Percentiles rank a stretch among this genome's conserved stretches.
phyloP scores from a whole-genome alignment of 2,329 filamentous ascomycete species.

The Clarireedia hainanense region DNA sequence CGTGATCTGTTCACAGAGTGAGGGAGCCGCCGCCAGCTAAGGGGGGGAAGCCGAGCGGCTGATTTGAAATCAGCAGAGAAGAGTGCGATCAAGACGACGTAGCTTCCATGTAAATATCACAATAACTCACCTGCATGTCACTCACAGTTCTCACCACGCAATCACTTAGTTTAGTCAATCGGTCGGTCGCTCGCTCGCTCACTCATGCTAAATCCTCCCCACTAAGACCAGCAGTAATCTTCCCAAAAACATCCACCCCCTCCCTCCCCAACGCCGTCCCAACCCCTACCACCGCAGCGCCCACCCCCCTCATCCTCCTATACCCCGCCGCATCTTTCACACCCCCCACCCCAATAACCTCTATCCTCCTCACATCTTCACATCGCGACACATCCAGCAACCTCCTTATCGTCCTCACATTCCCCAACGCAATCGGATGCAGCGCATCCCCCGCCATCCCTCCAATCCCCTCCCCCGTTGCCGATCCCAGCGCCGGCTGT shows the following conservation, averaged over 20 bases:
- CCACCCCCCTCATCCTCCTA: constrained; percentile 56
- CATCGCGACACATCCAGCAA: constrained; percentile 43
- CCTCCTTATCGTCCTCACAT: constrained; percentile 58
- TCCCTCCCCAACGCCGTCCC: constrained; percentile 61
- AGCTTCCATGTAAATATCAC: too few relatives aligned
- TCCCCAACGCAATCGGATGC: constrained; percentile 67
- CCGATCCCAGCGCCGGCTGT: constrained; percentile 40
- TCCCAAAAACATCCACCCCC: constrained; percentile 54
- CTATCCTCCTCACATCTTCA: constrained; percentile 42
- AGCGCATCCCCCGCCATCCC: constrained; percentile 66
- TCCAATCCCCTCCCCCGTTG: constrained; percentile 50
- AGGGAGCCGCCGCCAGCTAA: too few relatives aligned
- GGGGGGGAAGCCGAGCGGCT: too few relatives aligned
- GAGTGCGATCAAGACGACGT: too few relatives aligned
- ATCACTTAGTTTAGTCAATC: too few relatives aligned
- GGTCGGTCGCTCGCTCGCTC: too few relatives aligned
- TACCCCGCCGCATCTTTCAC: constrained; percentile 58
- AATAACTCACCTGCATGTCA: too few relatives aligned
- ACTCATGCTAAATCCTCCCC: too few relatives aligned
- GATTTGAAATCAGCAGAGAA: too few relatives aligned
- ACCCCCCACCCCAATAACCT: constrained; percentile 65
- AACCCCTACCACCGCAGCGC: constrained; percentile 59
- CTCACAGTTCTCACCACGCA: too few relatives aligned
- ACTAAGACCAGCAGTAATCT: constrained; percentile 35
- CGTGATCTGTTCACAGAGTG: too few relatives aligned